Base-by-base conservation (phyloP, 805 yeast genomes). In the Candida mattraensis region DNA sequence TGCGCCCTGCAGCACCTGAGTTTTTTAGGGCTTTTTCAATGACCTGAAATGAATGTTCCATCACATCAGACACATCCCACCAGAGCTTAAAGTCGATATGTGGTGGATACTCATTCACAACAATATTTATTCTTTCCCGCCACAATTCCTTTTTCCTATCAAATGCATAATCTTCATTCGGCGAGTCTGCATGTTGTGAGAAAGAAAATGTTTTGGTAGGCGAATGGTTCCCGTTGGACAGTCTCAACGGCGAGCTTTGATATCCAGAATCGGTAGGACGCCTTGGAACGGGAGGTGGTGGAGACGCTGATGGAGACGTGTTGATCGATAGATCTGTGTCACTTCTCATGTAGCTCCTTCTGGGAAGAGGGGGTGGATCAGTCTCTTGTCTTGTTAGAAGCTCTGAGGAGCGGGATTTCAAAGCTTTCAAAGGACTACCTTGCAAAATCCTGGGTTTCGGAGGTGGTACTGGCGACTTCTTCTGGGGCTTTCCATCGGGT, bases 121-220 rank as follows among this genome's bases (percentile, higher is more conserved):
- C 72, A 4, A 59, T 54, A n/a, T 58, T 44, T 1, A 78, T 64
- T 28, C 87, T 65, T 20, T 62, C 61, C 36, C 68, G 70, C 89
- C 89, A 82, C 13, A 63, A 47, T 14, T 75, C 80, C 16, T 69
- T 69, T 28, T 65, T 70, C 39, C 69, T 75, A 45, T 78, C 85
- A 11, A 63, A 53, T 14, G 32, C 35, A 44, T 53, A 24, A 10
- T 44, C 44, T 5, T 45, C 42, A 10, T 25, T 43, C 9, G 17
- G 27, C 18, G 17, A 18, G 7, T 35, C 39, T 7, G 32, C 34
- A 8, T 39, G 44, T 15, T 25, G 33, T 16, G 43, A 21, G 31
- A 31, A 31, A 10, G 36, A 16, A 22, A 29, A 35, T 13, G 18
- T 20, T 15, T 35, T 35, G 12, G 39, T 35, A n/a, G 39, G 39